Conservation (phyloP, 2,329 filamentous ascomycete species). For the Microcyclospora tardicrescens region DNA sequence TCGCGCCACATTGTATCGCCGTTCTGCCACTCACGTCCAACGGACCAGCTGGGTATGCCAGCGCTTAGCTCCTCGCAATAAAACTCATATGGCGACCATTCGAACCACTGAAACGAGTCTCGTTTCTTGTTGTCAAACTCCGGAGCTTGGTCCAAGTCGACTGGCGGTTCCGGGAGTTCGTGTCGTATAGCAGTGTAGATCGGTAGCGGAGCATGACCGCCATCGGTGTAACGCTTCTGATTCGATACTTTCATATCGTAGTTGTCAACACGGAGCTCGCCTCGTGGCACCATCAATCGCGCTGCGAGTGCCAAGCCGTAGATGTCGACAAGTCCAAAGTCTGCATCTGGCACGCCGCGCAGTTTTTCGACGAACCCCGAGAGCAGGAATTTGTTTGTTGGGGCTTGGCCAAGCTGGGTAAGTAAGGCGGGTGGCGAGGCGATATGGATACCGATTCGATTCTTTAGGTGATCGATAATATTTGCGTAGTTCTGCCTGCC, state of each 20-base stretch:
- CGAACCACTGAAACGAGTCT: slow-evolving; percentile 96
- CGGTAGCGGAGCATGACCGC: slow-evolving; percentile 72
- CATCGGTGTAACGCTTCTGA: slow-evolving; percentile 61
- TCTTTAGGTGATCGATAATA: slow-evolving; percentile 75
- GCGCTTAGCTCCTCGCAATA: slow-evolving; percentile 87
- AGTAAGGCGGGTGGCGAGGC: slow-evolving; percentile 82
- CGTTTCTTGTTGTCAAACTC: slow-evolving; percentile 28
- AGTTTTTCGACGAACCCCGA: slow-evolving; percentile 84
- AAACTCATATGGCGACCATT: slow-evolving; percentile 87
- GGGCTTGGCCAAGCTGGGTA: slow-evolving; percentile 66
- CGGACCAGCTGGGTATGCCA: slow-evolving; percentile 87
- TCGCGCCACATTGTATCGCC: slow-evolving; percentile 53
- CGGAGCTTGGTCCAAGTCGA: slow-evolving; percentile 19
- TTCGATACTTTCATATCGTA: slow-evolving; percentile 83
- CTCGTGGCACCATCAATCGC: slow-evolving; percentile 71
- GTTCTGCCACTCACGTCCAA: slow-evolving; percentile 68
- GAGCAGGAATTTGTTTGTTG: slow-evolving; percentile 84
- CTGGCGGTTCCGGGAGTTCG: slow-evolving; percentile 62
- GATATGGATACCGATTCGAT: slow-evolving; percentile 73
- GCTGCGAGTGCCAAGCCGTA: slow-evolving; percentile 81
- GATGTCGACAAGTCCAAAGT: slow-evolving; percentile 83
- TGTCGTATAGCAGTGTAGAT: slow-evolving; percentile 95
- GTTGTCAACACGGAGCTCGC: slow-evolving; percentile 64
- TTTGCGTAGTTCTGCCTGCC: slow-evolving; percentile 52
- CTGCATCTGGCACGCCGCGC: slow-evolving; percentile 63